Percentiles rank a stretch among this genome's conserved stretches.
phyloP scores from a whole-genome alignment of 192 early-diverging fungal genomes.

The Coemansia sp. region DNA sequence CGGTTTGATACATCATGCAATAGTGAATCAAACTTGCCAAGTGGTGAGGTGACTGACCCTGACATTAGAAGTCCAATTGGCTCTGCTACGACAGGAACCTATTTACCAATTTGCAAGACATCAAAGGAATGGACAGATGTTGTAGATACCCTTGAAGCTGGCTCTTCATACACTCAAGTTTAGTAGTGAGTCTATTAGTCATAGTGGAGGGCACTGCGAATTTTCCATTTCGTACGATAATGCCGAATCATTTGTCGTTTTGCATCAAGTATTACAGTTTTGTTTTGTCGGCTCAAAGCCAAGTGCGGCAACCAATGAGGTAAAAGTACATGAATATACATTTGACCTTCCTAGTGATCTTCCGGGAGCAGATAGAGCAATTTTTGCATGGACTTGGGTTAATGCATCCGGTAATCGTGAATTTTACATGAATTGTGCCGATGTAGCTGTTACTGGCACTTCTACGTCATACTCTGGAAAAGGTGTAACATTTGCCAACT shows the following conservation, averaged over 20 bases:
- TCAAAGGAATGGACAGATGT: slow-evolving; percentile 1
- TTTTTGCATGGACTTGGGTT: slow-evolving; percentile 63
- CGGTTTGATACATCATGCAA: neutral
- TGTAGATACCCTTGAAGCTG: slow-evolving; percentile 37
- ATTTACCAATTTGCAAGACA: slow-evolving; percentile 24
- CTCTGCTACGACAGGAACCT: slow-evolving; percentile 20
- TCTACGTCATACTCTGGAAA: slow-evolving; percentile 20
- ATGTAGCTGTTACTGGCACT: slow-evolving; percentile 16
- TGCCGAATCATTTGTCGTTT: slow-evolving; percentile 57
- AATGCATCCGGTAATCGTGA: slow-evolving; percentile 61
- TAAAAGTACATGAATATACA: slow-evolving; percentile 23
- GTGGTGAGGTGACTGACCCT: neutral
- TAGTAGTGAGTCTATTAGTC: slow-evolving; percentile 10
- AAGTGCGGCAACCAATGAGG: slow-evolving; percentile 7
- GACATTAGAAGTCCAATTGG: slow-evolving; percentile 13
- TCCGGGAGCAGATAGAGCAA: slow-evolving; percentile 49
- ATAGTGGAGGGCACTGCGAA: slow-evolving; percentile 64
- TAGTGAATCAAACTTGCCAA: neutral
- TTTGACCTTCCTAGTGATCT: slow-evolving; percentile 54
- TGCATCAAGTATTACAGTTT: slow-evolving; percentile 47
- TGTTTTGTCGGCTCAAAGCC: slow-evolving; percentile 33
- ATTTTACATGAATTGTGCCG: slow-evolving; percentile 56
- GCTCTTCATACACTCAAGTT: slow-evolving; percentile 52
- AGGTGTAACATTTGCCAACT: slow-evolving; percentile 28
- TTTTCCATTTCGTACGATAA: slow-evolving; percentile 62